Evolutionary conservation across 495 filamentous ascomycete genomes (phyloP).

Genomic region (Penicillium turbatum): DNA sequence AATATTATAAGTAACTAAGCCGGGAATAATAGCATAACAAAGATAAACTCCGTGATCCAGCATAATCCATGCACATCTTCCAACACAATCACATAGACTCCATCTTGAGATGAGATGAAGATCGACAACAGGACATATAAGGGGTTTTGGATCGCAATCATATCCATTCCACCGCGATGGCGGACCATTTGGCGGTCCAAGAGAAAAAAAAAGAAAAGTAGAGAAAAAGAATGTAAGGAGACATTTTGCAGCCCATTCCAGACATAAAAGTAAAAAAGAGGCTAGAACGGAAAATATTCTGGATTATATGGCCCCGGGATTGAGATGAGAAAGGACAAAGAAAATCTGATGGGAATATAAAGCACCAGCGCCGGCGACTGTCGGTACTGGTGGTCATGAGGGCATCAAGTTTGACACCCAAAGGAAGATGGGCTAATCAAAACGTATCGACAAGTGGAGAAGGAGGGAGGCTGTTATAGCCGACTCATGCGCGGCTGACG

Average conservation of each 20-base stretch:
- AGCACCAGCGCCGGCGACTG: slow-evolving; percentile 18
- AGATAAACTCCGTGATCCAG: slow-evolving; percentile 9
- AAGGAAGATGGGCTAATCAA: not conserved
- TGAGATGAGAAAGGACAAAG: slow-evolving; percentile 2
- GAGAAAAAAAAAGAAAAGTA: slow-evolving; percentile 6
- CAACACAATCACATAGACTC: slow-evolving; percentile 10
- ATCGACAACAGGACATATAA: slow-evolving; percentile 6
- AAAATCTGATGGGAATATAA: slow-evolving; percentile 3
- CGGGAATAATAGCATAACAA: slow-evolving; percentile 11
- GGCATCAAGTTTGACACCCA: slow-evolving; percentile 12
- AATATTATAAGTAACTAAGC: slow-evolving; percentile 27
- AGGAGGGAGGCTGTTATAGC: not conserved
- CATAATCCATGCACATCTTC: slow-evolving; percentile 12
- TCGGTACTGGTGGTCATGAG: slow-evolving; percentile 20
- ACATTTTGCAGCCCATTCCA: slow-evolving; percentile 3
- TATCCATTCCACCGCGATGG: not conserved
- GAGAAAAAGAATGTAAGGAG: not conserved
- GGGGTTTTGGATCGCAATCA: not conserved
- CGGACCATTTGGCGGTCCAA: slow-evolving; percentile 18
- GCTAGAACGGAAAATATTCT: slow-evolving; percentile 4
- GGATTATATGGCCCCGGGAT: not conserved
- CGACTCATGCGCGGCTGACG: not conserved
- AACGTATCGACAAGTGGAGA: slow-evolving; percentile 19
- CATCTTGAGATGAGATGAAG: slow-evolving; percentile 12
- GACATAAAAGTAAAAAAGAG: slow-evolving; percentile 1